Evolutionary conservation across 2,329 filamentous ascomycete species (phyloP), one percentile per base, ranked within the genome.

Genomic region (Ceratocystis ficicola): DNA sequence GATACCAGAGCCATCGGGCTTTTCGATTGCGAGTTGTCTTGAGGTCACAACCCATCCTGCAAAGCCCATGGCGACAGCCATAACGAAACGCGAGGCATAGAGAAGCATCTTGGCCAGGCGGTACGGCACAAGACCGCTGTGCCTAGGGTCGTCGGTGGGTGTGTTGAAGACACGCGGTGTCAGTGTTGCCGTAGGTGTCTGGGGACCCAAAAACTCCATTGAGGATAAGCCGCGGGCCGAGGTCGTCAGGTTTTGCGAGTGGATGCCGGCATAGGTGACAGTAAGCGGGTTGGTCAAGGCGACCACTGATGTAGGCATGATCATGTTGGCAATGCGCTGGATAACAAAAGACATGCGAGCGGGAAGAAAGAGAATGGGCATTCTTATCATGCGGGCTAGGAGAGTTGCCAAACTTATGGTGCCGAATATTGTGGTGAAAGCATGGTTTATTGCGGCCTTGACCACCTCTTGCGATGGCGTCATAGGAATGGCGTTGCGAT

Each of bases 21-120:
- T 76, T 72, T 77, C 78, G 22, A 94, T 78, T 63, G 82, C 79
- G 3, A 96, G 79, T 75, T 88, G 86, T 69, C 90, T 86, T 10
- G 94, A 92, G 44, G 92, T 95, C 60, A 90, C 88, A 7, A 97
- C 90, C 94, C 94, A 99, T n/a, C 90, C 93, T 3, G 89, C 92
- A 72, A 97, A 95, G 0, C 93, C 93, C 36, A 99, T 83, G 0
- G 86, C 89, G 60, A 92, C 85, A 0, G 90, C 90, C 84, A 96
- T 95, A 72, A 96, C 88, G 73, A 93, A 89, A 20, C 93, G 85
- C 1, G 91, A 94, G 2, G 93, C 90, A 70, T 96, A 90, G 2
- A 99, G 83, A 6, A 99, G 82, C 32, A 97, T 81, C 74, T 96
- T 97, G 1, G 94, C 89, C 7, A 97, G 84, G 3, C 90, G 85